Evolutionary conservation across 2,329 filamentous ascomycete species (phyloP), one percentile per base, ranked within the genome.

Genomic region (Septoria petroselini): DNA sequence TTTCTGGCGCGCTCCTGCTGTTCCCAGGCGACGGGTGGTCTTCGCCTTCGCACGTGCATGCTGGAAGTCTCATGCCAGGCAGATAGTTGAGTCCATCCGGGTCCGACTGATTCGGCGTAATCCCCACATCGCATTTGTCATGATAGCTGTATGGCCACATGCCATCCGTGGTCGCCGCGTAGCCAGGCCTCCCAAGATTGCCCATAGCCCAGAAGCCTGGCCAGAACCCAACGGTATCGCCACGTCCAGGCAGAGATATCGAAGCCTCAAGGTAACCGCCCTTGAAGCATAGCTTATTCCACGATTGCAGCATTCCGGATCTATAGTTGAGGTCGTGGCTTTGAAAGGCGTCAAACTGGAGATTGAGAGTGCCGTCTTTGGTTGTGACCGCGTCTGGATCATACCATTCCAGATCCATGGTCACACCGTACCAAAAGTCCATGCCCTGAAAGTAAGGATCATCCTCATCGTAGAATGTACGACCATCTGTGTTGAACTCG

Each of bases 151-250:
- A 88, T 0, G 84, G 84, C 84, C 84, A 88, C 66, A 86, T 74
- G 3, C 84, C 84, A 54, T 88, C 84, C 0, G 83, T 87, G 1
- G 83, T 85, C 7, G 82, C 79, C 25, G 81, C 76, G 66, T 85
- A 85, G 9, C 84, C 84, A 19, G 84, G 81, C 56, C 84, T 76
- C 30, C 80, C 84, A 17, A 88, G 74, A 61, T 88, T 88, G 3
- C 84, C 84, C 82, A 88, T 86, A 0, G 83, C 76, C 84, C 84
- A 88, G 67, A 86, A 85, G 67, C 84, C 84, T 34, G 84, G 84
- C 84, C 84, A 88, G 68, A 87, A 84, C 50, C 84, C 84, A 48
- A 80, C 76, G 11, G 81, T 77, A 55, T 86, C 81, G 38, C 84
- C 84, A 39, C 74, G 70, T 12, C 84, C 84, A 11, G 84, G 84